phyloP scores from a whole-genome alignment of 176 grass and related monocot genomes.

The Cenchrus purpureus region DNA sequence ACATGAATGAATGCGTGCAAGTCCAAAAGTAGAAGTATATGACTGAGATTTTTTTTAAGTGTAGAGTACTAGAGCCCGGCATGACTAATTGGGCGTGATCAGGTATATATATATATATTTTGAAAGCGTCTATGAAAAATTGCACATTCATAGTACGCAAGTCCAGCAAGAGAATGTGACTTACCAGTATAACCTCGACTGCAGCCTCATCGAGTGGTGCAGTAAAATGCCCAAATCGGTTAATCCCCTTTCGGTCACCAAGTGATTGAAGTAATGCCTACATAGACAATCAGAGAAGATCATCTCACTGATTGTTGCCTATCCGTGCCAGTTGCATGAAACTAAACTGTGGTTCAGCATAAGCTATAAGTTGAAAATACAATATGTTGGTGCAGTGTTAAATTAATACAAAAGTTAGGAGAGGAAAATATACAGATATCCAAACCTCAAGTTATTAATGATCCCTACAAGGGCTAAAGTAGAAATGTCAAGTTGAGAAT shows the following conservation, averaged over 20 bases:
- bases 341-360: not conserved
- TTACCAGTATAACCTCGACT: constrained; percentile 91
- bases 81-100: not conserved
- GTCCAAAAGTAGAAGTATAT: not conserved
- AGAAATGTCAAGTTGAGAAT: not conserved
- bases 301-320: not conserved
- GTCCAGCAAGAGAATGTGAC: not conserved
- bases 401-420: not conserved
- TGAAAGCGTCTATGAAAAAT: constrained; percentile 7
- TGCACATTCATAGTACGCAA: constrained; percentile 3
- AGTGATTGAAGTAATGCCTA: constrained; percentile 96
- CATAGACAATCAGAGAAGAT: constrained; percentile 9
- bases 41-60: not conserved
- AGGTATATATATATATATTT: too few relatives aligned
- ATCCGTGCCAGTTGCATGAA: constrained; percentile 3
- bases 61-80: not conserved
- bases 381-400: not conserved
- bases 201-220: constrained; percentile 94
- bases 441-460: constrained; percentile 4
- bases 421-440: not conserved
- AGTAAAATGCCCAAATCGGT: constrained; percentile 88
- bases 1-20: constrained; percentile 1
- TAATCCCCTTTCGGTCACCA: constrained; percentile 89
- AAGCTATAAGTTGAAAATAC: not conserved
- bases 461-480: not conserved